Base-by-base conservation (phyloP, 805 yeast species). In the Saccharomycopsis babjevae region DNA sequence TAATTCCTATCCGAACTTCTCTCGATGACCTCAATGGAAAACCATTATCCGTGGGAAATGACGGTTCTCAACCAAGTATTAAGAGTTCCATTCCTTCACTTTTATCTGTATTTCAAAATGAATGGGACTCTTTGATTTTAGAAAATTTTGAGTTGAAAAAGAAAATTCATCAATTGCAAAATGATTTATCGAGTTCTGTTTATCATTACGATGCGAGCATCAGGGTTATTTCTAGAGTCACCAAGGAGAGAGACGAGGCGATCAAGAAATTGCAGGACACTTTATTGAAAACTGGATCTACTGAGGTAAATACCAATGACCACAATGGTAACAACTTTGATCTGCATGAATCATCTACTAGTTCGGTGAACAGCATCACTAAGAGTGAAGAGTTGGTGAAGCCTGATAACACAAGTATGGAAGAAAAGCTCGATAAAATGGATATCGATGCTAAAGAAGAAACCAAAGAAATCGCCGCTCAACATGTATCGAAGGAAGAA, bases 181-280 rank as follows among this genome's bases (percentile, higher is more conserved):
- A 87, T 66, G 93, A 90, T 67, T 74, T 92, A 57, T 85, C 94
- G 36, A 74, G 86, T 1, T 85, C 96, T 0, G 73, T 91, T 50
- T 92, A 90, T 68, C 86, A 85, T 68, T 88, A 88, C 65, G 98
- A 92, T 70, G 97, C 97, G 0, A 96, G 97, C 1, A 84, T 88
- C 2, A 76, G 92, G 60, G 97, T 92, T 1, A 96, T 93, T 0
- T 84, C 96, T 0, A 78, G 79, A 39, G 83, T 89, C 1, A 75
- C 86, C n/a, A 77, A 78, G 60, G 97, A 92, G 67, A 75, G 91
- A 50, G 96, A 89, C 64, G 88, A 84, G 55, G 86, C 92, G 1
- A 78, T 79, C 63, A 69, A 69, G n/a, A 90, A 91, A 1, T 74
- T 91, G 59, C 80, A 82, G 57, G 57, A 58, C 32, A 52, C 61